phyloP scores from a whole-genome alignment of 2,329 filamentous ascomycete species.

The Colletotrichum orbiculare region DNA sequence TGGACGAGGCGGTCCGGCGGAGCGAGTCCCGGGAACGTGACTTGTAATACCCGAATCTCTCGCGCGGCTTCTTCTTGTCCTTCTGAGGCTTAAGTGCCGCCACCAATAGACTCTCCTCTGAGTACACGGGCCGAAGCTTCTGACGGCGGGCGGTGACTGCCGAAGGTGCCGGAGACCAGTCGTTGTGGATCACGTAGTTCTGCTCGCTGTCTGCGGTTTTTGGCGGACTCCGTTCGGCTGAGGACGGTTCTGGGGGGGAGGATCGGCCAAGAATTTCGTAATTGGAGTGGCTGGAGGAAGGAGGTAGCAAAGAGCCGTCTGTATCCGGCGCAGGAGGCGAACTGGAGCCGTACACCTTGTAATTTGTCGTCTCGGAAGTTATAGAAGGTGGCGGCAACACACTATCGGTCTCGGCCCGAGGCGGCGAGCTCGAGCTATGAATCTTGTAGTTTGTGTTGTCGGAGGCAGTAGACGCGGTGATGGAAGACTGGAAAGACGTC shows the following conservation, averaged over 20 bases:
- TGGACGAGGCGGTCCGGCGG: conserved; percentile 61
- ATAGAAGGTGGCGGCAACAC: conserved; percentile 51
- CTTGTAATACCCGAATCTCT: conserved; percentile 61
- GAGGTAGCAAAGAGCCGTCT: conserved; percentile 51
- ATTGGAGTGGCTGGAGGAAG: conserved; percentile 60
- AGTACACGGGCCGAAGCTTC: conserved; percentile 59
- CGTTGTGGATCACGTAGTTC: conserved; percentile 66
- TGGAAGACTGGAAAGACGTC: conserved; percentile 43
- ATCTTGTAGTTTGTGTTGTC: conserved; percentile 68
- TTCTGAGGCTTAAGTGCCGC: conserved; percentile 63
- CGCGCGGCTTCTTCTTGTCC: conserved; percentile 59
- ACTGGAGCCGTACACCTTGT: conserved; percentile 63
- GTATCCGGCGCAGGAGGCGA: conserved; percentile 53
- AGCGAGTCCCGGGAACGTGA: conserved; percentile 64
- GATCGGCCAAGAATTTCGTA: conserved; percentile 63
- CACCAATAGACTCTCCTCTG: conserved; percentile 70
- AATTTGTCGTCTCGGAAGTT: conserved; percentile 63
- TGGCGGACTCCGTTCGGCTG: conserved; percentile 48
- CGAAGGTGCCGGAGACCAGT: conserved; percentile 54
- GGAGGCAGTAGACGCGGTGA: conserved; percentile 56
- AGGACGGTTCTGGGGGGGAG: conserved; percentile 56
- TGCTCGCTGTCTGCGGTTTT: conserved; percentile 53
- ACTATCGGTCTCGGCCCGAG: conserved; percentile 52
- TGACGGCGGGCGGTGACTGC: conserved; percentile 47
- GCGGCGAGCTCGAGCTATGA: conserved; percentile 59